These are phyloP conservation scores for Fagopyrum homotropicum DNA, from an alignment of 148 eudicot species.

Conservation along the genomic window DNA sequence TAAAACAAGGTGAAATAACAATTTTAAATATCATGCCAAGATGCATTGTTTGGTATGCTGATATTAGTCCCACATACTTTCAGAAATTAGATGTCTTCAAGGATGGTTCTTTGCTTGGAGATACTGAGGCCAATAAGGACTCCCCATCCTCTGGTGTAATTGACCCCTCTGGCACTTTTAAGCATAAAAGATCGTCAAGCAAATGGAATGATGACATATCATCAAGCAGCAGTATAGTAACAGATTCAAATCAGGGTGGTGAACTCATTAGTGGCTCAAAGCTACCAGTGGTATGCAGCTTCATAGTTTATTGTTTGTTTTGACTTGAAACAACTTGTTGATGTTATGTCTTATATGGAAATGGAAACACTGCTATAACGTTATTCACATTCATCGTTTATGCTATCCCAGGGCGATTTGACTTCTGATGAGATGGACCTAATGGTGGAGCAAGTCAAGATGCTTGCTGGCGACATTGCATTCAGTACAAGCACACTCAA, in stretches of 20 bases:
- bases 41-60: background rate
- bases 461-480: conserved; percentile 99
- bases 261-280: conserved; percentile 45
- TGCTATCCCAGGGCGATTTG: conserved; percentile 47
- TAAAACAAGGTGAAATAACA: background rate
- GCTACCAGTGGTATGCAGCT: conserved; percentile 40
- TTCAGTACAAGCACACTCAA: conserved; percentile 90
- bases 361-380: background rate
- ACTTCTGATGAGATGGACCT: conserved; percentile 93
- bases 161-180: conserved; percentile 38
- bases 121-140: conserved; percentile 44
- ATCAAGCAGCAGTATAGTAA: conserved; percentile 52
- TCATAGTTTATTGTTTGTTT: background rate
- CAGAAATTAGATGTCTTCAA: conserved; percentile 48
- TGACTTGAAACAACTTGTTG: background rate
- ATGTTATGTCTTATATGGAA: background rate
- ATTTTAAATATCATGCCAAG: background rate
- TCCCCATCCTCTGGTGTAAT: conserved; percentile 40
- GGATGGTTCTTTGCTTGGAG: conserved; percentile 37
- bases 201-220: conserved; percentile 63
- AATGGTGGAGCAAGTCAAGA: conserved; percentile 93
- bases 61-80: conserved; percentile 13
- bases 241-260: conserved; percentile 65
- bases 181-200: conserved; percentile 56
- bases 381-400: background rate